Base-by-base conservation (phyloP, 371 early-diverging fungal species). In the Mortierella sp. region DNA sequence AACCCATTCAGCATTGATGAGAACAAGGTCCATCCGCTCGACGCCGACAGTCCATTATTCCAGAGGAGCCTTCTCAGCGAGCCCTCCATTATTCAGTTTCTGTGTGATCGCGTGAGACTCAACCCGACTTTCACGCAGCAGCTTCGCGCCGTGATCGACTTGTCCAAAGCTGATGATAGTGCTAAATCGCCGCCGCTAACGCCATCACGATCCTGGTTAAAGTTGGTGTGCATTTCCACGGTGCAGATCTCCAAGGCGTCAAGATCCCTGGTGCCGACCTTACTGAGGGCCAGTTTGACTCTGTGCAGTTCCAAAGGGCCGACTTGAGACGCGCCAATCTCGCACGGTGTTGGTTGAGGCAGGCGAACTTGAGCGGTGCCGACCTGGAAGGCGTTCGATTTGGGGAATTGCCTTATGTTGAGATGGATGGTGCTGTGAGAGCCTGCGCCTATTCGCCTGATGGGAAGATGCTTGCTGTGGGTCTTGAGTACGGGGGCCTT, bases 11-110 rank as follows among this genome's bases (percentile, higher is more conserved):
- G n/a, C n/a, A n/a, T n/a, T n/a, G n/a, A n/a, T n/a, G n/a, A n/a
- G n/a, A n/a, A n/a, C 26, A 10, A 55, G 44, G 37, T 5, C 26
- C 6, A 5, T 31, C 5, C 31, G 14, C n/a, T 72, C 16, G 48
- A 55, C 28, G n/a, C n/a, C n/a, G n/a, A n/a, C n/a, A n/a, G n/a
- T n/a, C n/a, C n/a, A n/a, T n/a, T n/a, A n/a, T 28, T 28, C 34
- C 2, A 24, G 67, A 24, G 55, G 14, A 43, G 61, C 28, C n/a
- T 78, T 14, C 14, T 73, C 9, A 5, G 10, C 0, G 74, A 78
- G 37, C 57, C 79, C n/a, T 69, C 79, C 24, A 73, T 78, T 14
- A 4, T 73, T 0, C 79, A 74, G 57, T 78, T 78, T 24, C 37
- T 78, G 24, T 51, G 13, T 6, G 77, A 77, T 0, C 77, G 72